Percentiles rank a stretch among this genome's conserved stretches.
These are phyloP conservation scores for Alternaria gaisen DNA, from an alignment of 2,329 filamentous ascomycete genomes.

Conservation along the genomic window DNA sequence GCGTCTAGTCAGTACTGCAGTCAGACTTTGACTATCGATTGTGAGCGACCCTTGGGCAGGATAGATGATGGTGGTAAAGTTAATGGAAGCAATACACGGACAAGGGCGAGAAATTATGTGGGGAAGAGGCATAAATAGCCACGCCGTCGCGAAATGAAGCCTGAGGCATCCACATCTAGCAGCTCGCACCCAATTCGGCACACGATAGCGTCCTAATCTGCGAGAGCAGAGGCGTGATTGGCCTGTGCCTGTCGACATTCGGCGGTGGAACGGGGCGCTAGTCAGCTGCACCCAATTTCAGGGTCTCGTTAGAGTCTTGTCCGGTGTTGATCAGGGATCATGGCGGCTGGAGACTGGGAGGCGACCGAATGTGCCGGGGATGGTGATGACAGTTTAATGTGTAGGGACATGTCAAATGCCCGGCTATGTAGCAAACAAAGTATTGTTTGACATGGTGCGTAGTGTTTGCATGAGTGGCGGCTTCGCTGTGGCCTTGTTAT, in stretches of 20 bases:
- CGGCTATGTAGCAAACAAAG: slow-evolving; percentile 2
- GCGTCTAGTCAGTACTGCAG: too few species aligned
- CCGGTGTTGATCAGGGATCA: slow-evolving; percentile 1
- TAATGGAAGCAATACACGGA: not conserved
- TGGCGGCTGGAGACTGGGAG: slow-evolving; percentile 4
- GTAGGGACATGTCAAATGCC: not conserved
- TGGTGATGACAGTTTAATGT: not conserved
- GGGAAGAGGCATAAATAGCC: slow-evolving; percentile 2
- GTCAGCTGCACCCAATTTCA: slow-evolving; percentile 12
- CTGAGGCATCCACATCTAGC: slow-evolving; percentile 3
- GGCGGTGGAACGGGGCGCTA: slow-evolving; percentile 5
- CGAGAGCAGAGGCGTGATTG: slow-evolving; percentile 7
- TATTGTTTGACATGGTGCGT: not conserved
- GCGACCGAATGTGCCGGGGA: not conserved
- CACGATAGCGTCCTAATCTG: not conserved
- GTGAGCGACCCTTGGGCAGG: not conserved
- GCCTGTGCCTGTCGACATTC: not conserved
- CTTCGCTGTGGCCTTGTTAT: slow-evolving; percentile 4
- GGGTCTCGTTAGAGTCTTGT: slow-evolving; percentile 10
- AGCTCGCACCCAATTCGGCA: not conserved
- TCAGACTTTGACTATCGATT: not conserved
- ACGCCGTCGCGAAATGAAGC: not conserved
- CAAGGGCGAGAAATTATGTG: not conserved
- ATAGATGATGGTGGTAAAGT: not conserved
- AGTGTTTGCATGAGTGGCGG: not conserved